These are phyloP conservation scores for Rhodotorula toruloides DNA, from an alignment of 768 basidiomycete genomes.

Conservation along the genomic window DNA sequence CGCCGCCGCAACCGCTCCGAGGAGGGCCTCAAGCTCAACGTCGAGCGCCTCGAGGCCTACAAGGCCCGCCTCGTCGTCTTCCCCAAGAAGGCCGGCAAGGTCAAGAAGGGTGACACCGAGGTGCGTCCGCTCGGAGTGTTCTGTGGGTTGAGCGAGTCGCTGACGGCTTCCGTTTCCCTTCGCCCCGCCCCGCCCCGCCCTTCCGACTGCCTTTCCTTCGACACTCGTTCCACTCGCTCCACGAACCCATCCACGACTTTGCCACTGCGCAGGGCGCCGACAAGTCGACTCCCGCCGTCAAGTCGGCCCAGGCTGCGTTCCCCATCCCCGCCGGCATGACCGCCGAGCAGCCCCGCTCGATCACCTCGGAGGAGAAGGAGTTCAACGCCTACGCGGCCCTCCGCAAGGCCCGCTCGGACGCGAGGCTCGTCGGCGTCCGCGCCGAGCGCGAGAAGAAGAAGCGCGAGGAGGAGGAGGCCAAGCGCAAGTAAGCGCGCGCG, in stretches of 20 bases:
- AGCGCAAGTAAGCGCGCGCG: background rate
- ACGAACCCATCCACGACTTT: slow-evolving; percentile 2
- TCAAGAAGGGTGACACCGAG: slow-evolving; percentile 92
- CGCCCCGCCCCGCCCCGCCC: no score
- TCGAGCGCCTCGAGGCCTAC: slow-evolving; percentile 84
- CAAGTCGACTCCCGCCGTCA: slow-evolving; percentile 70
- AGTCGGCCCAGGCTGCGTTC: slow-evolving; percentile 51
- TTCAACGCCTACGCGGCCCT: slow-evolving; percentile 80
- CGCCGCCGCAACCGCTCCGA: slow-evolving; percentile 91
- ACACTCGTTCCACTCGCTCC: background rate
- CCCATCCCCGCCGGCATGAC: slow-evolving; percentile 64
- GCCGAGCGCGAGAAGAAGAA: slow-evolving; percentile 82
- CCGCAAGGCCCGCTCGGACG: slow-evolving; percentile 72
- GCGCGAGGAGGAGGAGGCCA: slow-evolving; percentile 77
- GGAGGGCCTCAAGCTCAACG: slow-evolving; percentile 92
- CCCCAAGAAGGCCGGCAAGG: slow-evolving; percentile 81
- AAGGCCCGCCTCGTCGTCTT: slow-evolving; percentile 88
- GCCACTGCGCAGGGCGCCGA: slow-evolving; percentile 91
- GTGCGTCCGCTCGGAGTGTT: no score
- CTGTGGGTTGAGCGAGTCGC: no score
- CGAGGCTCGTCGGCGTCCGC: slow-evolving; percentile 79
- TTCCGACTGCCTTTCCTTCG: no score
- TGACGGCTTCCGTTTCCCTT: no score
- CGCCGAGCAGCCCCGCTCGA: slow-evolving; percentile 83
- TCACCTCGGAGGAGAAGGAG: slow-evolving; percentile 80